Base-by-base conservation (phyloP, 2,329 filamentous ascomycete genomes). In the Dactylellina cionopaga region DNA sequence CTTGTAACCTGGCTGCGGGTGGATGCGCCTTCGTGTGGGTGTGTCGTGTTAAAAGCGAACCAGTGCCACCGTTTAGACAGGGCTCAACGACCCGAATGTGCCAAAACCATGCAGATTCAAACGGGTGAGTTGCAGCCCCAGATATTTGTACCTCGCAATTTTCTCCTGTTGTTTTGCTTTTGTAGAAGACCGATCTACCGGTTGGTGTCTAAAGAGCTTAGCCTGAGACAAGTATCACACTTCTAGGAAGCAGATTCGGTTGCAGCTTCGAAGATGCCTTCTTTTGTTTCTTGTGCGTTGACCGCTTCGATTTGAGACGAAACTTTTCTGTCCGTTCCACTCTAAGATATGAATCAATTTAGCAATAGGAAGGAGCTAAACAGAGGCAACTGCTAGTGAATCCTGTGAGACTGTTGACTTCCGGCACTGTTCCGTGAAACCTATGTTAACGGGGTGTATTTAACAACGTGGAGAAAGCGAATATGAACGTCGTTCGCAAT, bases 151-250 rank as follows among this genome's bases (percentile, higher is more conserved):
- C 52, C 51, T 65, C 68, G 59, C 59, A 72, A 64, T 72, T 65
- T 46, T 72, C 44, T 52, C 33, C 35, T 27, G 35, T 37, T 25
- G n/a, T 35, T 63, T 71, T 71, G 49, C 49, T 71, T 71, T 60
- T 64, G 59, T 63, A 41, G 43, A 54, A 39, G 37, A 64, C 68
- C 19, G 68, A 65, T 72, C 68, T 55, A 19, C 68, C 59, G 35
- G 59, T 49, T 46, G 59, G 65, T 65, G 65, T 59, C 59, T 52
- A 64, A 59, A 63, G 65, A 54, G 59, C 59, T 72, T 72, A 47
- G 59, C 59, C 59, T 64, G 52, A 72, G 68, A 59, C 68, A 72
- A 72, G 65, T 72, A 65, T 35, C 68, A 72, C 68, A 55, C 68
- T 44, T 37, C 27, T 51, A 46, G 29, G 58, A 49, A 56, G 66